Evolutionary conservation across 148 eudicot species (phyloP).

Genomic region (Persicaria maculosa): DNA sequence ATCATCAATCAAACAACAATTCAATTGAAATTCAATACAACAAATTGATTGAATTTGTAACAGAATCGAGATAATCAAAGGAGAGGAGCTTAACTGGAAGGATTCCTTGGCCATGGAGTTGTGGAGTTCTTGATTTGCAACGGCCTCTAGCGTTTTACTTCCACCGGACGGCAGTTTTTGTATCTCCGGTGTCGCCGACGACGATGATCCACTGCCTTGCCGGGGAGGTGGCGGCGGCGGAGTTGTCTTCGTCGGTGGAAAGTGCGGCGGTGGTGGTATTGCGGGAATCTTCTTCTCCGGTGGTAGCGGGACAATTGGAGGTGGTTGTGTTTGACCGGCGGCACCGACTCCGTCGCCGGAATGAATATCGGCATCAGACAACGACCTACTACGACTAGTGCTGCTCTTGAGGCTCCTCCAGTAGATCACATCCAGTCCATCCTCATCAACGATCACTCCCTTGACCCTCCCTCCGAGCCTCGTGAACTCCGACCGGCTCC

Average conservation of each 20-base stretch:
- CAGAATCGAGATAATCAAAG: neutral
- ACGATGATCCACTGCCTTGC: neutral
- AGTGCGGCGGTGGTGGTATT: neutral
- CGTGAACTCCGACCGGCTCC: constrained; percentile 25
- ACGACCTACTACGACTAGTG: neutral
- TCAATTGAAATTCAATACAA: neutral
- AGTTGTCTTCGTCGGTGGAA: neutral
- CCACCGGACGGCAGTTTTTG: too few species aligned
- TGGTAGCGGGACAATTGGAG: neutral
- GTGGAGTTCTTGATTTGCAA: neutral
- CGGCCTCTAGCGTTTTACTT: neutral
- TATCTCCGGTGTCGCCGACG: neutral
- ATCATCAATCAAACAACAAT: neutral
- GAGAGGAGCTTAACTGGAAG: constrained; percentile 9
- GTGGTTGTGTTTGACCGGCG: too few species aligned
- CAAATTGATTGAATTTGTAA: neutral
- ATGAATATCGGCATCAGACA: neutral
- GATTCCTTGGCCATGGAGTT: neutral
- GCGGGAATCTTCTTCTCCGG: neutral
- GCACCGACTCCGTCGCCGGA: neutral
- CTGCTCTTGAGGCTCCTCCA: constrained; percentile 50
- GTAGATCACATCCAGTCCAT: constrained; percentile 80
- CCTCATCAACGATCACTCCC: constrained; percentile 80
- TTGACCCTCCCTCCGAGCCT: constrained; percentile 45
- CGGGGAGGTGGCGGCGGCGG: neutral